A percentile compares a stretch with the other conserved stretches of the same genome.
phyloP scores from a whole-genome alignment of 1,284 basidiomycete species.

The Puccinia novopanici region DNA sequence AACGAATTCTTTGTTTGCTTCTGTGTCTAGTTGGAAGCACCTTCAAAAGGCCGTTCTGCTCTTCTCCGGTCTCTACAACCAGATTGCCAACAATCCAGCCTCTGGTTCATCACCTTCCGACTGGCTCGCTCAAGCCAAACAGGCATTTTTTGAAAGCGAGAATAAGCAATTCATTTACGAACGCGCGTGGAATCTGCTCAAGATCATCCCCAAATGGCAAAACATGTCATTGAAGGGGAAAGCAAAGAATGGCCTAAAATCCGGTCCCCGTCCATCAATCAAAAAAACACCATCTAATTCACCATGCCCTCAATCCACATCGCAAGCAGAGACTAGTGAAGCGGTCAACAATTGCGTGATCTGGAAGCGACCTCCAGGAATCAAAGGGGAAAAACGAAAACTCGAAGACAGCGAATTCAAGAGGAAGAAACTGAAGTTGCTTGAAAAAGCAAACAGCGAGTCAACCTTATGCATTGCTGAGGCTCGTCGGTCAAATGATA shows the following conservation, averaged over 20 bases:
- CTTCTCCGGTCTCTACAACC: neutral
- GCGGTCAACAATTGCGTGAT: too few relatives aligned
- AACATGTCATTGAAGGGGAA: neutral
- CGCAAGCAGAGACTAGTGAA: too few relatives aligned
- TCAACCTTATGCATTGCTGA: neutral
- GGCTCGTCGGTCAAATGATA: neutral
- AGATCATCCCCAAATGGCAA: neutral
- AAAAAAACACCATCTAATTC: too few relatives aligned
- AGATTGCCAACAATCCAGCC: neutral
- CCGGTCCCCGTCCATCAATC: too few relatives aligned
- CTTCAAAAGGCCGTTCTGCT: neutral
- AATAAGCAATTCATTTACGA: neutral
- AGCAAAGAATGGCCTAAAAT: neutral
- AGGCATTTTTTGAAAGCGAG: neutral
- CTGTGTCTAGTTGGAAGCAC: neutral
- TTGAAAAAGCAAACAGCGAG: neutral
- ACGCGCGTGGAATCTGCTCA: constrained; percentile 13
- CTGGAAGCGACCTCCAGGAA: neutral
- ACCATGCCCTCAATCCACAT: too few relatives aligned
- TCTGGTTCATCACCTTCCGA: neutral
- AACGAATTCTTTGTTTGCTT: too few relatives aligned
- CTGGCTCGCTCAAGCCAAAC: neutral
- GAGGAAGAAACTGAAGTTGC: neutral
- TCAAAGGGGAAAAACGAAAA: neutral
- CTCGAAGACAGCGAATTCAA: constrained; percentile 1